Evolutionary conservation across 1,284 basidiomycete species (phyloP).

Genomic region (Stygiomarasmius scandens): DNA sequence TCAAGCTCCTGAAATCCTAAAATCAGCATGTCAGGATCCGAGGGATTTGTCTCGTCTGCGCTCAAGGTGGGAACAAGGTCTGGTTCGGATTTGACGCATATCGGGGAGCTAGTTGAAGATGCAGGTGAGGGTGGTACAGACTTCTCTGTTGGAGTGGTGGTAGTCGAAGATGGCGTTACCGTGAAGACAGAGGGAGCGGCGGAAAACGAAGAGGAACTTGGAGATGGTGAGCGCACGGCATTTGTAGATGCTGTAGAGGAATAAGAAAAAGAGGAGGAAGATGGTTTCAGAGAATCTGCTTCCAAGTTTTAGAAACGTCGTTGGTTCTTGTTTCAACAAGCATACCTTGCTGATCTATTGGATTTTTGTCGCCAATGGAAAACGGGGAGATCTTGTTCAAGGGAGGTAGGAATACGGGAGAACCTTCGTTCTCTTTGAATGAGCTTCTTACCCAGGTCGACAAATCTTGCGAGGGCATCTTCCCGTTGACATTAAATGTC

Average conservation of each 20-base stretch:
- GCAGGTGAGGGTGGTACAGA: neutral
- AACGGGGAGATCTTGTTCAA: conserved; percentile 42
- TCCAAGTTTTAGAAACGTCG: neutral
- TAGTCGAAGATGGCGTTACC: conserved; percentile 1
- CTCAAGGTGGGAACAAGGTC: conserved; percentile 14
- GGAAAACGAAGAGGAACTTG: neutral
- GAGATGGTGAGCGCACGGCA: neutral
- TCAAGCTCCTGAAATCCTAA: conserved; percentile 80
- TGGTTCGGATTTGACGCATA: neutral
- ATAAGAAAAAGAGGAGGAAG: conserved; percentile 8
- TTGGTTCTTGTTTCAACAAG: conserved; percentile 7
- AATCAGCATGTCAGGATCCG: conserved; percentile 66
- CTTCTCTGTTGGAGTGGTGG: neutral
- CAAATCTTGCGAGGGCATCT: conserved; percentile 69
- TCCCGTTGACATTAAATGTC: conserved; percentile 82
- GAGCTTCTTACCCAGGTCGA: conserved; percentile 46
- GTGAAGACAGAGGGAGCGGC: neutral
- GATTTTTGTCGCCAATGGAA: conserved; percentile 17
- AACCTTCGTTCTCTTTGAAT: neutral
- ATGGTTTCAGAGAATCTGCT: neutral
- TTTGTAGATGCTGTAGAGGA: conserved; percentile 1
- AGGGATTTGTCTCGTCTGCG: conserved; percentile 28
- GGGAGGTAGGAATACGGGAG: conserved; percentile 32
- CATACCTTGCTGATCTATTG: conserved; percentile 12
- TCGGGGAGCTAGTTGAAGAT: neutral